Evolutionary conservation across 257 asterid genomes (phyloP).

Genomic region (Gardenia jasminoides): DNA sequence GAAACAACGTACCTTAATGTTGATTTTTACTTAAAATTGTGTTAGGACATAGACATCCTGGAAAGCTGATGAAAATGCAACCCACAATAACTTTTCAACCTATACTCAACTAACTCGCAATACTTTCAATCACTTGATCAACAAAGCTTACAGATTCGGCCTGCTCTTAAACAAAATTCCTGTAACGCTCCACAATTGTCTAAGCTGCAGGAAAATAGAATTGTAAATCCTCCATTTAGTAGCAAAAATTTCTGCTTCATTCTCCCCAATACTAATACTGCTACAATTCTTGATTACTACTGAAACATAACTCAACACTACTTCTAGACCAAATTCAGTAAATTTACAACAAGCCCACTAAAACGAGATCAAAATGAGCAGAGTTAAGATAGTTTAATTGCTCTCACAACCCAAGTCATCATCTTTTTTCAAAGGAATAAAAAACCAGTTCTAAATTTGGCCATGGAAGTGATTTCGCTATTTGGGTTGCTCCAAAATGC

Average conservation of each 20-base stretch:
- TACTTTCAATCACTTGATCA: neutral
- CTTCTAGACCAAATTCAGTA: neutral
- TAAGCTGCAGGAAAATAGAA: neutral
- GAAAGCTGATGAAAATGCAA: neutral
- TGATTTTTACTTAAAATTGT: neutral
- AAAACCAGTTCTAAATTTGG: neutral
- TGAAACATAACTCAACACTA: neutral
- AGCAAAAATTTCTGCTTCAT: neutral
- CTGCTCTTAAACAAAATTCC: neutral
- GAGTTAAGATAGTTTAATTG: neutral
- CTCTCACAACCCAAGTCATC: neutral
- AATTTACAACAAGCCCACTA: neutral
- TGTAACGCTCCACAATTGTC: neutral
- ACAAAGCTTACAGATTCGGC: neutral
- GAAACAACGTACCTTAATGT: slow-evolving; percentile 5
- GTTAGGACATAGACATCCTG: neutral
- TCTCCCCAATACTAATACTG: neutral
- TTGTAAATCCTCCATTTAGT: neutral
- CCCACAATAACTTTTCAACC: neutral
- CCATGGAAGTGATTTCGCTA: neutral
- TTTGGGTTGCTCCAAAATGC: neutral
- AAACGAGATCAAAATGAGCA: neutral
- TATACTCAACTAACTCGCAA: neutral
- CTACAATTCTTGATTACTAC: neutral
- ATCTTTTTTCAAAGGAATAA: slow-evolving; percentile 2